Conservation (phyloP, 306 rosid genomes). For the Rosa multiflora region DNA sequence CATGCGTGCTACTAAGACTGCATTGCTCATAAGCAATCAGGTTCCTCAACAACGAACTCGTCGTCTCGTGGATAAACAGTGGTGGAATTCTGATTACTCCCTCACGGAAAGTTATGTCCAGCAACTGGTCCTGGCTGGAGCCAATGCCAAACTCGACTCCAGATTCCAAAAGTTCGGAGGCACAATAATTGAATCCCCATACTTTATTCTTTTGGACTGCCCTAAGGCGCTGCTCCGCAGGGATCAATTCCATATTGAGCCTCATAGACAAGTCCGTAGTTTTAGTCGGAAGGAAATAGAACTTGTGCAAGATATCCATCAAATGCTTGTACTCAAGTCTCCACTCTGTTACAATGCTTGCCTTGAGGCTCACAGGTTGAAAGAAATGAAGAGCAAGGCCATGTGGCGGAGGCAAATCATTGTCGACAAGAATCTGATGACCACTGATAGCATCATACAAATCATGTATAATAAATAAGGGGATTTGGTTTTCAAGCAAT, state of each 20-base stretch:
- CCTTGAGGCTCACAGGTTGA: slow-evolving; percentile 2
- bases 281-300: background rate
- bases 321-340: slow-evolving; percentile 20
- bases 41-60: slow-evolving; percentile 31
- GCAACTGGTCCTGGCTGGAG: background rate
- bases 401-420: background rate
- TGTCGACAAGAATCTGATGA: background rate
- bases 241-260: background rate
- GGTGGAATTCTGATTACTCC: slow-evolving; percentile 6
- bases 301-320: slow-evolving; percentile 36
- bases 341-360: background rate
- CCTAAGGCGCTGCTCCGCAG: background rate
- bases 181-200: slow-evolving; percentile 12
- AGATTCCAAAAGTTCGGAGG: slow-evolving; percentile 25
- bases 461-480: too few species aligned
- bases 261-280: background rate
- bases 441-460: too few species aligned
- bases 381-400: slow-evolving; percentile 7
- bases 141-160: slow-evolving; percentile 16
- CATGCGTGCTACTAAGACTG: slow-evolving; percentile 20
- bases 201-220: background rate
- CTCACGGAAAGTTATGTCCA: background rate
- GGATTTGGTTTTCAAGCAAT: too few species aligned
- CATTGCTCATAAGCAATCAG: slow-evolving; percentile 39
- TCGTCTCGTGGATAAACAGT: slow-evolving; percentile 8